These are phyloP conservation scores for Starmerella geochares DNA, from an alignment of 805 yeast genomes.

Conservation along the genomic window DNA sequence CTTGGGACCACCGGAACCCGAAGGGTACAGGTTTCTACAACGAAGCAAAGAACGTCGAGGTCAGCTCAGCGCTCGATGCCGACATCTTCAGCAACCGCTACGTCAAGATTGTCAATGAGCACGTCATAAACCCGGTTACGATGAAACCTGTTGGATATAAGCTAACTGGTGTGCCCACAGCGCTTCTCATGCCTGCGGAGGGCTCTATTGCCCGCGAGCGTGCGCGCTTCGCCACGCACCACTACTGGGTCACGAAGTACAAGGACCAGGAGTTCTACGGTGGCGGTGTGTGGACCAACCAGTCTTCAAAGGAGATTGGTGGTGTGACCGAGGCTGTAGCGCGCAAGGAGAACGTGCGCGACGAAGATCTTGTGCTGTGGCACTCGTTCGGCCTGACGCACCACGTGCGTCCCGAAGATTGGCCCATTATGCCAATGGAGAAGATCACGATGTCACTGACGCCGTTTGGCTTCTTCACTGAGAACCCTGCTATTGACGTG, in stretches of 20 bases:
- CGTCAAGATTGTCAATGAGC: slow-evolving; percentile 65
- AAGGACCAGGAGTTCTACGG: slow-evolving; percentile 61
- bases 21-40: slow-evolving; percentile 61
- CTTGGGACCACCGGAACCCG: slow-evolving; percentile 47
- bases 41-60: slow-evolving; percentile 54
- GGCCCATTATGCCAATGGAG: slow-evolving; percentile 85
- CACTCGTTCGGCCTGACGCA: slow-evolving; percentile 74
- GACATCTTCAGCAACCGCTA: slow-evolving; percentile 66
- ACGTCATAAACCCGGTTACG: slow-evolving; percentile 56
- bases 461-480: slow-evolving; percentile 67
- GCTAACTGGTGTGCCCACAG: slow-evolving; percentile 62
- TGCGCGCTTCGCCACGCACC: slow-evolving; percentile 66
- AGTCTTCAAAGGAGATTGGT: slow-evolving; percentile 55
- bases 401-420: slow-evolving; percentile 61
- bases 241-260: slow-evolving; percentile 72
- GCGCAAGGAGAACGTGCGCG: slow-evolving; percentile 49
- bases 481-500: slow-evolving; percentile 68
- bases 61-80: slow-evolving; percentile 61
- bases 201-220: slow-evolving; percentile 58
- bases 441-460: slow-evolving; percentile 53
- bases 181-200: slow-evolving; percentile 58
- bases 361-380: slow-evolving; percentile 69
- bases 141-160: slow-evolving; percentile 69
- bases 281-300: slow-evolving; percentile 82
- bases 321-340: slow-evolving; percentile 27